Evolutionary conservation across 129 eudicot species (phyloP).

Genomic region (Arctium minus): DNA sequence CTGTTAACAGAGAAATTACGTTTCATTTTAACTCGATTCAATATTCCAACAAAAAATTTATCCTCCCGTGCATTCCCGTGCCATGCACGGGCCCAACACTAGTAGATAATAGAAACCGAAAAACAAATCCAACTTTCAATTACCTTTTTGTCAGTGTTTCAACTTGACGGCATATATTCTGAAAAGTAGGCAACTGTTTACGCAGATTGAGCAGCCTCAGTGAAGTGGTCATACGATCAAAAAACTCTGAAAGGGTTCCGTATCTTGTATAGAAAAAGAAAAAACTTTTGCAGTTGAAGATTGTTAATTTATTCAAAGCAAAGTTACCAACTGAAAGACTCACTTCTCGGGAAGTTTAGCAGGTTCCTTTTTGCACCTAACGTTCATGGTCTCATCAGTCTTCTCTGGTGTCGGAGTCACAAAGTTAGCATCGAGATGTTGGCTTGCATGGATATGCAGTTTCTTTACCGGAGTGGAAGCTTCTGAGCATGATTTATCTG

Average conservation of each 20-base stretch:
- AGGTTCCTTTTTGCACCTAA: slow-evolving; percentile 34
- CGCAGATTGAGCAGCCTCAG: slow-evolving; percentile 57
- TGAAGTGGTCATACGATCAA: slow-evolving; percentile 68
- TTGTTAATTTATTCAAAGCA: not conserved
- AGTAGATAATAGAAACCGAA: not conserved
- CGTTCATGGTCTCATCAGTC: slow-evolving; percentile 36
- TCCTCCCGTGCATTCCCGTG: too few species aligned
- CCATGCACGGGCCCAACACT: too few species aligned
- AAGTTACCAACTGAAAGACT: slow-evolving; percentile 16
- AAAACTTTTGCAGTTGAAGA: not conserved
- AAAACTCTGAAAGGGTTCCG: slow-evolving; percentile 42
- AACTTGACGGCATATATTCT: slow-evolving; percentile 46
- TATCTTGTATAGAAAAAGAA: slow-evolving; percentile 37
- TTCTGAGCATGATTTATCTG: slow-evolving; percentile 23
- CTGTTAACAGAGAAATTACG: too few species aligned
- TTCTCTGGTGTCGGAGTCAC: slow-evolving; percentile 61
- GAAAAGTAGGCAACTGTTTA: slow-evolving; percentile 46
- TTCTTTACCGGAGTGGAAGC: slow-evolving; percentile 26
- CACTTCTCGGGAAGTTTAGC: slow-evolving; percentile 67
- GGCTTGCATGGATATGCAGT: slow-evolving; percentile 8
- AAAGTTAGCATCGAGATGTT: slow-evolving; percentile 27
- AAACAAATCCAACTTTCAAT: not conserved
- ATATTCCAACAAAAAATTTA: too few species aligned
- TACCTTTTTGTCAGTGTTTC: slow-evolving; percentile 64
- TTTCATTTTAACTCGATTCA: too few species aligned